Evolutionary conservation across 805 yeast species (phyloP).

Genomic region (Metschnikowia koreensis): DNA sequence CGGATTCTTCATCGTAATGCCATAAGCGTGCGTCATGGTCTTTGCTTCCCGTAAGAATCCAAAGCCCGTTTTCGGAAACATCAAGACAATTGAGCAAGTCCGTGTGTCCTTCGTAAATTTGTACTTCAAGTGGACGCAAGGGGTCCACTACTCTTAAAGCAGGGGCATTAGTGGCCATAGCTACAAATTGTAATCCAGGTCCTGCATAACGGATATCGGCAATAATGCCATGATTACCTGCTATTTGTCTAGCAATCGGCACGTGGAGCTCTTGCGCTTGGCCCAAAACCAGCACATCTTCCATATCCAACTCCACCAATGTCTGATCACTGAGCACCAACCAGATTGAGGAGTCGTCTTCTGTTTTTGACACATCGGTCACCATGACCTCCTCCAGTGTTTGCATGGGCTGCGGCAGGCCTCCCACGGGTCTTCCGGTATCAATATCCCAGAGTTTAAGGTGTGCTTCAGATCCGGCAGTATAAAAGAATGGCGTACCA

Average conservation of each 20-base stretch:
- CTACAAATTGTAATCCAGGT: slow-evolving; percentile 55
- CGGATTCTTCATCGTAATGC: slow-evolving; percentile 52
- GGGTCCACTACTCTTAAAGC: slow-evolving; percentile 74
- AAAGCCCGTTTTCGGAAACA: slow-evolving; percentile 71
- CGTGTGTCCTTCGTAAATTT: slow-evolving; percentile 73
- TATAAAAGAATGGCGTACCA: slow-evolving; percentile 44
- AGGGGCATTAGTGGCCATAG: slow-evolving; percentile 92
- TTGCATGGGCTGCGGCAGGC: slow-evolving; percentile 47
- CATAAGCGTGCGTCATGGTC: slow-evolving; percentile 85
- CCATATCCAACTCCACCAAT: slow-evolving; percentile 45
- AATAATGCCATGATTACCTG: slow-evolving; percentile 94
- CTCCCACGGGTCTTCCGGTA: slow-evolving; percentile 46
- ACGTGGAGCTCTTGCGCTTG: slow-evolving; percentile 21
- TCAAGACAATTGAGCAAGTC: slow-evolving; percentile 84
- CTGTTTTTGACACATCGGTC: slow-evolving; percentile 51
- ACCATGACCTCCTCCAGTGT: slow-evolving; percentile 74
- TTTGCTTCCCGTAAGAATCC: slow-evolving; percentile 92
- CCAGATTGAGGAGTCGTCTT: slow-evolving; percentile 35
- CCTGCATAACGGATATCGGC: slow-evolving; percentile 85
- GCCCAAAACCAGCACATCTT: slow-evolving; percentile 25
- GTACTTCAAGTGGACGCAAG: slow-evolving; percentile 56
- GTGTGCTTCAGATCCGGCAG: slow-evolving; percentile 79
- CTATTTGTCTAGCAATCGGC: slow-evolving; percentile 54
- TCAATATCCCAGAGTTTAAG: slow-evolving; percentile 61
- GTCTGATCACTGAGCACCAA: slow-evolving; percentile 84